These are phyloP conservation scores for Cucumis melo DNA, from an alignment of 306 rosid species.

Conservation along the genomic window DNA sequence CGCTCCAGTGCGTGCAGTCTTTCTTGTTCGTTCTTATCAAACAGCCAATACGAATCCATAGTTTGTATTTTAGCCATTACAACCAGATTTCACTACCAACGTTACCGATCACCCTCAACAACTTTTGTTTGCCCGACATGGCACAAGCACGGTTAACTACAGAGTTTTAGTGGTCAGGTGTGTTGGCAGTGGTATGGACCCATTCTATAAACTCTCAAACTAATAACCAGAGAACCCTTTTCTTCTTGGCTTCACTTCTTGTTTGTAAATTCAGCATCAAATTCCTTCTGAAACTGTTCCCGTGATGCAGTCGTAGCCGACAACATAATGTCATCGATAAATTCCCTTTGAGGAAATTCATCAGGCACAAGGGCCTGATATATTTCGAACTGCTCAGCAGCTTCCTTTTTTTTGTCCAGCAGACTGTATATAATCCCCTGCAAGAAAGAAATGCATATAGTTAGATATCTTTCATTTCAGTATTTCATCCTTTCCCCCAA, in stretches of 20 bases:
- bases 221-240: not conserved
- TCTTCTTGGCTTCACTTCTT: conserved; percentile 16
- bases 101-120: not conserved
- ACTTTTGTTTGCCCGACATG: not conserved
- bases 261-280: conserved; percentile 31
- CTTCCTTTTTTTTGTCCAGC: conserved; percentile 55
- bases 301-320: conserved; percentile 44
- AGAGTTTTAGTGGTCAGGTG: not conserved
- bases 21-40: not conserved
- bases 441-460: conserved; percentile 3
- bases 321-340: conserved; percentile 64
- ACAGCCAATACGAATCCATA: not conserved
- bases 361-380: conserved; percentile 63
- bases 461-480: not conserved
- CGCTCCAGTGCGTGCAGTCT: not conserved
- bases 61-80: not conserved
- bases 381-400: conserved; percentile 62
- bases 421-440: conserved; percentile 92
- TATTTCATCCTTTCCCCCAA: not conserved
- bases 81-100: not conserved
- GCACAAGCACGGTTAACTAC: not conserved
- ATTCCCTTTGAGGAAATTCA: conserved; percentile 78
- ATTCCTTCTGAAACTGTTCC: conserved; percentile 50
- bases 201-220: not conserved
- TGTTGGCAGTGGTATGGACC: not conserved